Evolutionary conservation across 2,329 filamentous ascomycete species (phyloP), one percentile per base, ranked within the genome.

Genomic region (Camptophora hylomeconis): DNA sequence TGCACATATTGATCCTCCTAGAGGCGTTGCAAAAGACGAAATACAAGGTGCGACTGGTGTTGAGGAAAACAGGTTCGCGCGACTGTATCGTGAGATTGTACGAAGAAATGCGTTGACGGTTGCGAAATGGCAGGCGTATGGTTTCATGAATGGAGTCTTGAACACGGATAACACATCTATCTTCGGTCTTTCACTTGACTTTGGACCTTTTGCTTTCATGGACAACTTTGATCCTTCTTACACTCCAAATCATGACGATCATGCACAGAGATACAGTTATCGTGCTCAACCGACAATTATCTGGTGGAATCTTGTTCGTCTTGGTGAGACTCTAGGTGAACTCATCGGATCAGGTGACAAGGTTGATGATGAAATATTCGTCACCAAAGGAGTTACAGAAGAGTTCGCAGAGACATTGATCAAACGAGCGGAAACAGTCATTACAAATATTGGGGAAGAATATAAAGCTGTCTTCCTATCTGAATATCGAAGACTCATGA

Each of bases 131-230:
- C 92, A 98, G 59, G 84, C 83, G 0, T 95, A 95, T 48, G 89
- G 83, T n/a, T 98, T 98, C 59, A 95, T 92, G 68, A 98, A 98
- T 47, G 89, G 89, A 24, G 89, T 98, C 3, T 63, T 98, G 33
- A 98, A 98, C 56, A 95, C 89, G 0, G 89, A 98, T 51, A 98
- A 98, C 52, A 98, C 89, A 0, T 93, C 84, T 0, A 69, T 98
- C 28, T 75, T 75, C 31, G 89, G 89, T 1, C 60, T 98, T 0
- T 87, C 79, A 5, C 78, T 98, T 38, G 89, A 98, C 55, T 98
- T 86, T 49, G 89, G 89, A 0, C 89, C 89, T 0, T 98, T 98
- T 46, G 89, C 89, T 4, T 98, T 98, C 54, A 78, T 98, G 62
- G 89, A 98, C 52, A 84, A 86, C 48, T 98, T 95, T 47, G 87